These are phyloP conservation scores for Cryptococcus jaspeensis DNA, from an alignment of 1,284 basidiomycete species.

Conservation along the genomic window DNA sequence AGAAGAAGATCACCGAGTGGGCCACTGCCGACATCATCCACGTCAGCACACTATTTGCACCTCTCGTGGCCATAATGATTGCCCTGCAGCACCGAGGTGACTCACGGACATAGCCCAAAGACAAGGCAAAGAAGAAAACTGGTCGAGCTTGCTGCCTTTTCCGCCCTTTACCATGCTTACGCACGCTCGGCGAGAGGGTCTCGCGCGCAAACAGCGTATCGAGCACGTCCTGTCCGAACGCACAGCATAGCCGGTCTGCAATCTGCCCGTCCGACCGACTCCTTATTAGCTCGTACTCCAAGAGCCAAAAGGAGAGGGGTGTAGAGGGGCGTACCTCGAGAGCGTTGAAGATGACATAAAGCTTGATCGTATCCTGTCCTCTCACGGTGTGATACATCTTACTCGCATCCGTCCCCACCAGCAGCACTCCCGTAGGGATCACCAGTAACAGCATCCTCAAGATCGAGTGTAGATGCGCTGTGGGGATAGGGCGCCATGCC, in stretches of 20 bases:
- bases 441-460: constrained; percentile 75
- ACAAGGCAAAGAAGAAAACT: constrained; percentile 78
- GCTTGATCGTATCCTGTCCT: constrained; percentile 97
- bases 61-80: background rate
- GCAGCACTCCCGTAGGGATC: constrained; percentile 70
- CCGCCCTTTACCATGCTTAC: constrained; percentile 34
- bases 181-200: constrained; percentile 62
- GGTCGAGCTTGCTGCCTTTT: constrained; percentile 60
- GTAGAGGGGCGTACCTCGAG: constrained; percentile 64
- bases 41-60: constrained; percentile 4
- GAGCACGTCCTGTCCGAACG: constrained; percentile 95
- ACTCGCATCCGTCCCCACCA: constrained; percentile 87
- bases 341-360: constrained; percentile 99
- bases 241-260: constrained; percentile 89
- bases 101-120: constrained; percentile 79
- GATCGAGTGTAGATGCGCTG: constrained; percentile 54
- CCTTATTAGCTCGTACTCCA: background rate
- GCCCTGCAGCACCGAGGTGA: constrained; percentile 2
- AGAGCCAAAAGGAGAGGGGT: background rate
- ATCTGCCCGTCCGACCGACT: constrained; percentile 61
- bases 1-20: constrained; percentile 93
- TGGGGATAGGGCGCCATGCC: constrained; percentile 31
- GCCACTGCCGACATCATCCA: constrained; percentile 58
- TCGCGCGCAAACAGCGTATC: constrained; percentile 94
- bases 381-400: constrained; percentile 98